Percentiles rank a stretch among this genome's conserved stretches.
These are phyloP conservation scores for Globisporangium parvum DNA, from an alignment of 352 stramenopile genomes.

Conservation along the genomic window DNA sequence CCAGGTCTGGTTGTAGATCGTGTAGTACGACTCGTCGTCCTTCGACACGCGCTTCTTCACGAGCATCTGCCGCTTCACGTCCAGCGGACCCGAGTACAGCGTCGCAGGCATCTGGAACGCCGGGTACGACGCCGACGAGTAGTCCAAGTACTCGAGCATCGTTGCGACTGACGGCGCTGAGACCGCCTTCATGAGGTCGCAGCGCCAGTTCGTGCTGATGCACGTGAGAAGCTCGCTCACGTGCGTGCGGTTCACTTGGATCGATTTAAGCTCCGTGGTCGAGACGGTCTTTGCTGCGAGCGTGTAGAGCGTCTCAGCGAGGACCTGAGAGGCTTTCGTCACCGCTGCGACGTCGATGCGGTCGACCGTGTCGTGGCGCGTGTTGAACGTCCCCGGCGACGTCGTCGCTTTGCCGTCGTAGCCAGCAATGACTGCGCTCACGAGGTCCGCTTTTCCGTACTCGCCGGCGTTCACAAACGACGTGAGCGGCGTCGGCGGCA, in stretches of 20 bases:
- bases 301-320: conserved; percentile 65
- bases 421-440: conserved; percentile 57
- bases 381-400: conserved; percentile 41
- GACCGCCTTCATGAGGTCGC: conserved; percentile 60
- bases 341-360: conserved; percentile 46
- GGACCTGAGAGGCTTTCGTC: conserved; percentile 53
- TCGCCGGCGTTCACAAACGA: conserved; percentile 74
- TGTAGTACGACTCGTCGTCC: conserved; percentile 28
- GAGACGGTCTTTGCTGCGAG: conserved; percentile 51
- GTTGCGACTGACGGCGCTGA: conserved; percentile 53
- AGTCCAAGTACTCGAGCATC: conserved; percentile 59
- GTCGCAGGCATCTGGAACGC: conserved; percentile 43
- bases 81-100: conserved; percentile 51
- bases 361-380: conserved; percentile 53
- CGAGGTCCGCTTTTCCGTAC: conserved; percentile 53
- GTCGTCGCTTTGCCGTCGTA: conserved; percentile 45
- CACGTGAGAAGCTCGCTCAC: conserved; percentile 55
- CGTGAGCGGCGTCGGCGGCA: conserved; percentile 59
- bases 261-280: conserved; percentile 24
- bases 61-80: conserved; percentile 42
- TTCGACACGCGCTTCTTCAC: conserved; percentile 21
- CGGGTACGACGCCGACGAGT: conserved; percentile 38
- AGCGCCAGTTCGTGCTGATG: conserved; percentile 62
- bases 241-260: conserved; percentile 49
- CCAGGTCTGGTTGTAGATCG: conserved; percentile 48